Evolutionary conservation across 2,329 filamentous ascomycete genomes (phyloP).

Genomic region (Phoma sp.): DNA sequence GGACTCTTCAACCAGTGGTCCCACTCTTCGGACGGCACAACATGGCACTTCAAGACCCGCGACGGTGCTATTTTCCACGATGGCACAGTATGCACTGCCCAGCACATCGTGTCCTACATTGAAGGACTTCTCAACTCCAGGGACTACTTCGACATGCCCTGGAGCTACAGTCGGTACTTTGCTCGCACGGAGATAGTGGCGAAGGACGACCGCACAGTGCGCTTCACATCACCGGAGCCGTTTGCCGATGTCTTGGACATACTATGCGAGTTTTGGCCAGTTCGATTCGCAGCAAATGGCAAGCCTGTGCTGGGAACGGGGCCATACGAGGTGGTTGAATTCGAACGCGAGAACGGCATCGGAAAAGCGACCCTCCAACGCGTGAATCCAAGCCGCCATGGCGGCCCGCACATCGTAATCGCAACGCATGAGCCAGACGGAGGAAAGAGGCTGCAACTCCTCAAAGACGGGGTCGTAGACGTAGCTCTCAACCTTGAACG

Average conservation of each 20-base stretch:
- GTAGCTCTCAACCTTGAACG: background rate
- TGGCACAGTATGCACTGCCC: background rate
- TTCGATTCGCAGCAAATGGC: background rate
- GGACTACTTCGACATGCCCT: background rate
- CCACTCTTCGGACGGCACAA: background rate
- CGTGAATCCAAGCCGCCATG: background rate
- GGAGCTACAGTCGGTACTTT: constrained; percentile 2
- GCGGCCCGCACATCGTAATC: background rate
- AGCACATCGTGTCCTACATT: background rate
- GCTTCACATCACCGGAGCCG: background rate
- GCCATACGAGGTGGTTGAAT: background rate
- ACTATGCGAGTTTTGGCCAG: background rate
- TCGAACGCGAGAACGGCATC: background rate
- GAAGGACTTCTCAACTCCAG: background rate
- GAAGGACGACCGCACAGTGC: background rate
- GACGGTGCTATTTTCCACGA: background rate
- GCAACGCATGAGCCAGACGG: background rate
- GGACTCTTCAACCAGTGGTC: background rate
- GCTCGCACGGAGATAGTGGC: background rate
- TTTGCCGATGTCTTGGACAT: background rate
- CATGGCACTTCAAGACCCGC: background rate
- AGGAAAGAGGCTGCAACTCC: background rate
- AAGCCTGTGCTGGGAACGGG: background rate
- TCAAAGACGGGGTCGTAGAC: background rate
- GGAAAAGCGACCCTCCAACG: background rate